phyloP scores from a whole-genome alignment of 352 stramenopile genomes.

The Globisporangium cystogenes region DNA sequence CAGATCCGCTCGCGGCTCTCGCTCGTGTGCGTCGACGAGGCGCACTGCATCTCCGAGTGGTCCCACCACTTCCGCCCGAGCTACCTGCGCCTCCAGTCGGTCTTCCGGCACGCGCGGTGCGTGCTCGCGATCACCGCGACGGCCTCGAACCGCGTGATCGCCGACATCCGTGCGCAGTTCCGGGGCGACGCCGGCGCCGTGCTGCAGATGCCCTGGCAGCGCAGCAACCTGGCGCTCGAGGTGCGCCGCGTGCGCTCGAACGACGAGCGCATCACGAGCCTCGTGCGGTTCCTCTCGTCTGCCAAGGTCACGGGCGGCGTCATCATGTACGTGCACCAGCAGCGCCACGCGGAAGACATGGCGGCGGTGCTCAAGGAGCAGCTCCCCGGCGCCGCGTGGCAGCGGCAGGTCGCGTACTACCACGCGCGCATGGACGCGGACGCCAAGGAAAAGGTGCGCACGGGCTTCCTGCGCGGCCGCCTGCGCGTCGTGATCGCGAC shows the following conservation, averaged over 20 bases:
- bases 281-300: constrained; percentile 27
- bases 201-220: constrained; percentile 72
- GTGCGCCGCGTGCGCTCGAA: constrained; percentile 51
- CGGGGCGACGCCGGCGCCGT: constrained; percentile 25
- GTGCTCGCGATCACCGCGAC: constrained; percentile 93
- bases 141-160: constrained; percentile 71
- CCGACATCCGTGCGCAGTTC: constrained; percentile 64
- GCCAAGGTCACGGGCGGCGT: constrained; percentile 32
- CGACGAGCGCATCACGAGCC: constrained; percentile 40
- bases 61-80: constrained; percentile 93
- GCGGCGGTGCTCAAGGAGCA: constrained; percentile 58
- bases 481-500: constrained; percentile 94
- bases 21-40: constrained; percentile 93
- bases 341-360: constrained; percentile 70
- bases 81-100: constrained; percentile 50
- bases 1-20: constrained; percentile 42
- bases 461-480: constrained; percentile 85
- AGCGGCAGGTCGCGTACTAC: constrained; percentile 75
- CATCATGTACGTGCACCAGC: constrained; percentile 84
- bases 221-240: constrained; percentile 52
- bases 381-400: constrained; percentile 22
- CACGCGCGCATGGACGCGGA: constrained; percentile 90
- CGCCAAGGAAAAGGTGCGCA: constrained; percentile 73
- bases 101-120: constrained; percentile 57
- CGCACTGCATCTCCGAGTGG: constrained; percentile 95